Evolutionary conservation across 441 rosid genomes (phyloP), one percentile per base, ranked within the genome.

Genomic region (Syzygium malaccense): DNA sequence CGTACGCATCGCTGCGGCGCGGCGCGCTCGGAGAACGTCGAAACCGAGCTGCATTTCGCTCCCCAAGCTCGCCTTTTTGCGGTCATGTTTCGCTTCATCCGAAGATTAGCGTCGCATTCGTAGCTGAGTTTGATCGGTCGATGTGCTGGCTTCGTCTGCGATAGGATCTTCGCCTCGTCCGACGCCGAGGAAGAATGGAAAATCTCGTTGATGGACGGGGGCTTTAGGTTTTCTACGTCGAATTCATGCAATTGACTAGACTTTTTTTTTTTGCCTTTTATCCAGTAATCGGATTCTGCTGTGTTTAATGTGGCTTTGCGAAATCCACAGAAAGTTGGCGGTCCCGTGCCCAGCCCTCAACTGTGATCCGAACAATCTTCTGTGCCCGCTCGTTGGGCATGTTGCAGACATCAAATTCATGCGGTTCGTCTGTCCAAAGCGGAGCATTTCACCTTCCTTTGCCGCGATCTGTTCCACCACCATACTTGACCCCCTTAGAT

Each of bases 311-410:
- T 1, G 80, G 49, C 49, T 19, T 71, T 71, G 49, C 13, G 8
- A 5, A 71, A 71, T n/a, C 83, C 1, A 1, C 90, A 93, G 95
- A 93, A 89, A 88, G 90, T 89, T 93, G 80, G 88, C 91, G 51
- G 89, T 85, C 88, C 90, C 86, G 2, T 87, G 90, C 89, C 92
- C 90, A 12, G 68, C 45, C n/a, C 20, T 62, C 88, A 56, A 58
- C 55, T 85, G 86, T 86, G 71, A 85, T 80, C 85, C 88, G 20
- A 87, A 87, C 58, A 32, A 57, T 85, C 88, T 85, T 86, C 58
- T 75, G 57, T 87, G 90, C 66, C 92, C 92, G 17, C 51, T 86
- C 41, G 53, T 66, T 33, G 64, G 91, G 54, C 55, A 60, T 78
- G 66, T 68, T 51, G 49, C 48, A 56, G 92, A 94, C 62, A 84